A percentile compares a stretch with the other conserved stretches of the same genome.
These are phyloP conservation scores for Neopestalotiopsis sp. DNA, from an alignment of 2,329 filamentous ascomycete genomes.

Conservation along the genomic window DNA sequence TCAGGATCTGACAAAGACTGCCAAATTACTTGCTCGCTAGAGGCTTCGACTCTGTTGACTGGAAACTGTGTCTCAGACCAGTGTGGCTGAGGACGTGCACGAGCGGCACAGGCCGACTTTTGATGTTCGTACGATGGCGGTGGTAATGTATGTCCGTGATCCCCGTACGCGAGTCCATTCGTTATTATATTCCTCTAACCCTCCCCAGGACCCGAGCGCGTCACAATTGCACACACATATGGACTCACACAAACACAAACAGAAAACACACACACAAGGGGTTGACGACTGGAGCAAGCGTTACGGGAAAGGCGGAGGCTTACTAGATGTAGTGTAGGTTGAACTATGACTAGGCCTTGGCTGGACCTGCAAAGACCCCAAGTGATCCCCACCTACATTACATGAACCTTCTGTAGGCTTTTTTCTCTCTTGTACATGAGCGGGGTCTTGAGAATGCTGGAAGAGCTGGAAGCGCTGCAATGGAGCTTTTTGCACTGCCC, in stretches of 20 bases:
- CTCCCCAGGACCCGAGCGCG: not conserved
- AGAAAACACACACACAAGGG: not conserved
- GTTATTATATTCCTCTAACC: not conserved
- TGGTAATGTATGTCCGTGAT: not conserved
- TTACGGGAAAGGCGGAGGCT: not conserved
- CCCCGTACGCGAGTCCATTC: not conserved
- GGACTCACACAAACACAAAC: not conserved
- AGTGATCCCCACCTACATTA: not conserved
- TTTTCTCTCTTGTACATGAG: not conserved
- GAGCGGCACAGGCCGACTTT: not conserved
- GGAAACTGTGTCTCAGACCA: not conserved
- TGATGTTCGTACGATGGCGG: not conserved
- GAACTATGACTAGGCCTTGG: not conserved
- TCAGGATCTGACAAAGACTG: not conserved
- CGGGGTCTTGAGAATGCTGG: not conserved
- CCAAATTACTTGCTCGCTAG: too few relatives aligned
- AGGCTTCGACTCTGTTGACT: not conserved
- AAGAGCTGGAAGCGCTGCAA: not conserved
- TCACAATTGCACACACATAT: too few relatives aligned
- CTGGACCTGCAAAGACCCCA: not conserved
- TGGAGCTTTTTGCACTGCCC: slow-evolving; percentile 1
- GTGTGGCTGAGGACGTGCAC: not conserved
- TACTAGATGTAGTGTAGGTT: not conserved
- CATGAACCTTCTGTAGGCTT: not conserved
- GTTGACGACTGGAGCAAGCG: not conserved